Conservation (phyloP, 768 basidiomycete genomes). For the Pleurotus pulmonarius region DNA sequence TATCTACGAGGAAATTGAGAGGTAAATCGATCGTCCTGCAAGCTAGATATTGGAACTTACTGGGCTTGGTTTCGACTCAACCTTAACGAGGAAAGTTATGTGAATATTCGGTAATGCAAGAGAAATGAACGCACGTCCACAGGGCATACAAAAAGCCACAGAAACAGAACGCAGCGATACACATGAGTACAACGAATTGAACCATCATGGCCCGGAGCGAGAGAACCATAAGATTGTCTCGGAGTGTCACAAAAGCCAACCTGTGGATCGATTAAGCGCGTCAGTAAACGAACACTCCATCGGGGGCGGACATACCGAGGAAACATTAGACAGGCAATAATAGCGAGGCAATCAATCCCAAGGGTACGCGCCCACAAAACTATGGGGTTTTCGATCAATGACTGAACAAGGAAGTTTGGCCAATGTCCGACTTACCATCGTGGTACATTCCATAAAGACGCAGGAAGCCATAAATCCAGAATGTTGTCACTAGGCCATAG, state of each 20-base stretch:
- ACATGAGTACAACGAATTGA: constrained; percentile 82
- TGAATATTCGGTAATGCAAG: background rate
- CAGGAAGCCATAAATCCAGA: constrained; percentile 69
- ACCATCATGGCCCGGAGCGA: constrained; percentile 89
- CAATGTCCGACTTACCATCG: constrained; percentile 40
- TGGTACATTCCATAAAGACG: constrained; percentile 77
- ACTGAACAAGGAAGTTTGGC: constrained; percentile 6
- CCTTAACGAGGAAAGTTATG: constrained; percentile 29
- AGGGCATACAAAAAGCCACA: constrained; percentile 90
- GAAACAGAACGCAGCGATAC: constrained; percentile 87
- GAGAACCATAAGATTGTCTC: constrained; percentile 76
- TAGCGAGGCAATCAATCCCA: constrained; percentile 80
- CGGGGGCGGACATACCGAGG: constrained; percentile 51
- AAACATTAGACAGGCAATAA: constrained; percentile 89
- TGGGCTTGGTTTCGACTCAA: constrained; percentile 57
- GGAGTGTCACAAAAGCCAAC: constrained; percentile 86
- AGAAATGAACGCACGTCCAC: constrained; percentile 69
- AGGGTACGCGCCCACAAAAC: constrained; percentile 63
- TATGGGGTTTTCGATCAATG: constrained; percentile 18
- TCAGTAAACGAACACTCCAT: background rate
- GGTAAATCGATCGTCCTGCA: background rate
- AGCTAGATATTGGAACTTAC: constrained; percentile 29
- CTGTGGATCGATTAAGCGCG: constrained; percentile 30
- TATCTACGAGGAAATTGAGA: constrained; percentile 5
- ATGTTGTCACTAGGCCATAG: constrained; percentile 61